Evolutionary conservation across 202 grass and related monocot species (phyloP), one percentile per base, ranked within the genome.

Genomic region (Musa balbisiana): DNA sequence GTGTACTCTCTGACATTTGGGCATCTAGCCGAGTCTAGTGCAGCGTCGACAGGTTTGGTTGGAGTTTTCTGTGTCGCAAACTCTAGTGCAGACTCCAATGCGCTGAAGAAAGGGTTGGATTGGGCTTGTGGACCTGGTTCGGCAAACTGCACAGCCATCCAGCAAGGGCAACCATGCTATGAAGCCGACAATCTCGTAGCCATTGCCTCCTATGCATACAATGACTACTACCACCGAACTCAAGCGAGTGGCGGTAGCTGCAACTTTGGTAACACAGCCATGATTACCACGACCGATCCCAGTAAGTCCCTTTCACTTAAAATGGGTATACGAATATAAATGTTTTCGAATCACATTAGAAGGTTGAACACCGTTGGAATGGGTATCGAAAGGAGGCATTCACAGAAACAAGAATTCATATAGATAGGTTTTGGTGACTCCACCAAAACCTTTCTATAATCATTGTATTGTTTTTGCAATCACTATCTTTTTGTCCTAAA

Each of bases 61-160:
- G 95, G 95, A 53, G 77, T 82, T 58, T 99, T 92, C 80, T 99
- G 95, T 84, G 89, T 99, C 52, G 95, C 89, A 50, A 99, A 92
- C 85, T 83, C 91, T 79, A 95, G 55, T 78, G 89, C 89, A 53
- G 29, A 92, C 10, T 55, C 73, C 59, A 83, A 80, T 80, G 75
- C 87, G 71, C 68, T 99, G 68, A 99, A 95, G 80, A 85, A 90
- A 89, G 88, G 95, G 52, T 88, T 99, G 82, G 95, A 99, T 81
- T 99, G 95, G 95, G 95, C 89, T 75, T 99, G 95, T 77, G 95
- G 95, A n/a, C 83, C 95, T 79, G 95, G 95, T 71, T 89, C 91
- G 2, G 95, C 91, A 85, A 99, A 99, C 71, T 99, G 95, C 74
- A 94, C 85, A 76, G 89, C 83, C 21, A 84, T 99, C 87, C 95